Conservation (phyloP, 2,329 filamentous ascomycete species). For the Ceratocystiopsis minuta region DNA sequence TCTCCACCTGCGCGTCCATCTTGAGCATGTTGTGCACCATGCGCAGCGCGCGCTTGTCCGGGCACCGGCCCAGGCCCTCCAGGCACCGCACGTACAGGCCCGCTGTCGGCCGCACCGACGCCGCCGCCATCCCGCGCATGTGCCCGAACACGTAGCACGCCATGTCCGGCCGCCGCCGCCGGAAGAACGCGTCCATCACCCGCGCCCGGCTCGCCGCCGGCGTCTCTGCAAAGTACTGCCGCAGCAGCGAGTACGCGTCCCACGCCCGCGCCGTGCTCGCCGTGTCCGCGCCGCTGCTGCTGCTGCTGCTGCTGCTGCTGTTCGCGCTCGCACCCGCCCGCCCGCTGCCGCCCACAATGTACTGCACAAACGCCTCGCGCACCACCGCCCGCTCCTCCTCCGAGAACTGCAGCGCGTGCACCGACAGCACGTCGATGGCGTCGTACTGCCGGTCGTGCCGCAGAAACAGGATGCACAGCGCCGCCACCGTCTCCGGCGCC, state of each 20-base stretch:
- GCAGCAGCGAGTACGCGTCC: slow-evolving; percentile 47
- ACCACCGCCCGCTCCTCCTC: slow-evolving; percentile 50
- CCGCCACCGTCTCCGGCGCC: slow-evolving; percentile 55
- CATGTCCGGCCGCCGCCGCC: slow-evolving; percentile 61
- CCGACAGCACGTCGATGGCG: slow-evolving; percentile 64
- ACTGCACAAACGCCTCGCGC: slow-evolving; percentile 46
- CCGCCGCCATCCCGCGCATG: slow-evolving; percentile 64
- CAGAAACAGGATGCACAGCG: slow-evolving; percentile 57
- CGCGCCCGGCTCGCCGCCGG: slow-evolving; percentile 44
- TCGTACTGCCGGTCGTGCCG: slow-evolving; percentile 60
- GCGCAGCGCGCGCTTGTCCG: slow-evolving; percentile 38
- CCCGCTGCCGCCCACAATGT: slow-evolving; percentile 28
- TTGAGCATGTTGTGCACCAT: slow-evolving; percentile 87
- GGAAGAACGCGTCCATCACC: slow-evolving; percentile 71
- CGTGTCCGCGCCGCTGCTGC: no score
- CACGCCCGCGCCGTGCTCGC: slow-evolving; percentile 42
- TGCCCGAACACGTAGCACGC: slow-evolving; percentile 75
- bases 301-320: slow-evolving; percentile 19
- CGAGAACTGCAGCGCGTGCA: slow-evolving; percentile 53
- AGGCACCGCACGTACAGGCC: slow-evolving; percentile 67
- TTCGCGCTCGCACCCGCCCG: no score
- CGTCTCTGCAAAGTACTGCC: slow-evolving; percentile 48
- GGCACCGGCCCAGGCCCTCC: slow-evolving; percentile 45
- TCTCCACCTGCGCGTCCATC: slow-evolving; percentile 66
- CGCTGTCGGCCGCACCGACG: slow-evolving; percentile 43